A percentile compares a stretch with the other conserved stretches of the same genome.
These are phyloP conservation scores for Erythrobasidium hasegawianum DNA, from an alignment of 1,284 basidiomycete species.

Conservation along the genomic window DNA sequence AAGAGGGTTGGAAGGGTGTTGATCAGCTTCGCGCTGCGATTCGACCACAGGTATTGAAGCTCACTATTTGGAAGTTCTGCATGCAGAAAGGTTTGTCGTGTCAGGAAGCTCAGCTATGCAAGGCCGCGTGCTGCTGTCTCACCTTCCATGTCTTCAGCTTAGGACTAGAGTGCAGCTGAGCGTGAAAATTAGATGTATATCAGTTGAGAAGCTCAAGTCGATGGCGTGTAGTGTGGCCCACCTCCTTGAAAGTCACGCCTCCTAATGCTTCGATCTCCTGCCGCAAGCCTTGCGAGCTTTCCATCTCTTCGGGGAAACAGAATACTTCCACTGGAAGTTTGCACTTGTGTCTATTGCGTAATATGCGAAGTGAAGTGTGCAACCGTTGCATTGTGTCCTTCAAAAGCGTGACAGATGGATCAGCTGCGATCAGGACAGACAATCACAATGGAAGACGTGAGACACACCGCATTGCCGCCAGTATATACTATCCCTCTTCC, in stretches of 20 bases:
- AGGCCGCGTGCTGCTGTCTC: constrained; percentile 3
- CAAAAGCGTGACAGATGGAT: background rate
- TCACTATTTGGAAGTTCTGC: constrained; percentile 50
- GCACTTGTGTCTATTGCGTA: constrained; percentile 42
- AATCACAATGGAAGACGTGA: background rate
- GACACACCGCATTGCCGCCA: constrained; percentile 22
- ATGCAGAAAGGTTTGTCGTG: background rate
- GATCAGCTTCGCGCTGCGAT: too few species aligned
- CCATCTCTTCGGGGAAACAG: constrained; percentile 52
- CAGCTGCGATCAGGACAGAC: background rate
- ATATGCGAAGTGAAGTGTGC: constrained; percentile 21
- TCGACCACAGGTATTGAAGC: constrained; percentile 18
- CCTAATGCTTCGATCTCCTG: constrained; percentile 48
- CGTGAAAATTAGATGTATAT: background rate
- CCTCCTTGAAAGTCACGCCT: constrained; percentile 37
- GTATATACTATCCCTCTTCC: constrained; percentile 27
- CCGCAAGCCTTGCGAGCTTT: constrained; percentile 41
- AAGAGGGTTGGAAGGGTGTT: too few species aligned
- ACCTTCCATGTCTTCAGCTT: constrained; percentile 22
- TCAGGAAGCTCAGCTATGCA: constrained; percentile 32
- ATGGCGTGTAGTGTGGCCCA: too few species aligned
- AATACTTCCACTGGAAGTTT: constrained; percentile 52
- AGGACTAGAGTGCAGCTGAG: constrained; percentile 18
- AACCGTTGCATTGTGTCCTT: constrained; percentile 32
- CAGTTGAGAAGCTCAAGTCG: constrained; percentile 30